Percentiles rank a stretch among this genome's conserved stretches.
These are phyloP conservation scores for Acanthamoeba castellanii DNA, from an alignment of 208 protist species.

Conservation along the genomic window DNA sequence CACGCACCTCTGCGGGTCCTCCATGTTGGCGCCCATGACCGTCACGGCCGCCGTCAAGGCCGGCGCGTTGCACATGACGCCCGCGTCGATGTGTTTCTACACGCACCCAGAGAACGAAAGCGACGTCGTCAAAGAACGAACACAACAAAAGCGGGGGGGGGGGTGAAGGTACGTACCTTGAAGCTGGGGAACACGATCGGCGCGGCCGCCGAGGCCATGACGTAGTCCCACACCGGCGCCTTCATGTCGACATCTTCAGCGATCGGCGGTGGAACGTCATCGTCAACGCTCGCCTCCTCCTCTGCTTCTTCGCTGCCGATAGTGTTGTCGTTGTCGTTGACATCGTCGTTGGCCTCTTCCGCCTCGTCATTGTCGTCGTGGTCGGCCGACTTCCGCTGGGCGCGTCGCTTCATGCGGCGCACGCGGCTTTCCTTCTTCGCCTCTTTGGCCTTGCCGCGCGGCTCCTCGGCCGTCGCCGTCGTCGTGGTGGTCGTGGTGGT, in stretches of 20 bases:
- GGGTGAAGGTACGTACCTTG: background rate
- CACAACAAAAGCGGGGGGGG: background rate
- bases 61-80: slow-evolving; percentile 3
- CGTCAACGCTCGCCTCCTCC: background rate
- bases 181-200: slow-evolving; percentile 59
- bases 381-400: background rate
- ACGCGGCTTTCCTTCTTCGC: background rate
- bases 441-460: background rate
- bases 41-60: slow-evolving; percentile 32
- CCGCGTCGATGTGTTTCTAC: slow-evolving; percentile 49
- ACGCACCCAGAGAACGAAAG: background rate
- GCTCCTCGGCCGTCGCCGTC: background rate
- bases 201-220: slow-evolving; percentile 50
- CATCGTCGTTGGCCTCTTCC: background rate
- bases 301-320: background rate
- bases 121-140: background rate
- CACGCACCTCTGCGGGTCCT: background rate
- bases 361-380: background rate
- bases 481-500: background rate
- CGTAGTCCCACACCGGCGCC: slow-evolving; percentile 32
- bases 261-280: background rate
- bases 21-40: background rate
- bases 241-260: background rate
- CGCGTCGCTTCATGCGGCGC: background rate
- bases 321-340: background rate